Percentiles rank a stretch among this genome's conserved stretches.
These are phyloP conservation scores for Metschnikowia similis DNA, from an alignment of 805 yeast genomes.

Conservation along the genomic window DNA sequence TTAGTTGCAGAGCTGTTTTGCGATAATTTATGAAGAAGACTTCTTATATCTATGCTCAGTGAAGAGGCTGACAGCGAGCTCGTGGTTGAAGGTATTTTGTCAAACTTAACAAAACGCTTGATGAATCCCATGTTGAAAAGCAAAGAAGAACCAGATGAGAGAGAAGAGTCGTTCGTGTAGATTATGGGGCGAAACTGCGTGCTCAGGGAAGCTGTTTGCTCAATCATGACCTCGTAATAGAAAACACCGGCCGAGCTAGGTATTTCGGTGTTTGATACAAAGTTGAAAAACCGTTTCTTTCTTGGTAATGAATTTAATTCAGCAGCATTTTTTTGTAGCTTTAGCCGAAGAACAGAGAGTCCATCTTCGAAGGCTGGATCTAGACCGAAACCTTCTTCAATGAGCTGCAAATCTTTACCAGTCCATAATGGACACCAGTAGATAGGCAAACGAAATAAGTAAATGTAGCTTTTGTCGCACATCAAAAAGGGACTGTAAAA, in stretches of 20 bases:
- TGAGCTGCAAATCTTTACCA: slow-evolving; percentile 18
- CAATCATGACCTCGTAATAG: slow-evolving; percentile 38
- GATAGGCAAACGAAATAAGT: slow-evolving; percentile 32
- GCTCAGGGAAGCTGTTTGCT: slow-evolving; percentile 31
- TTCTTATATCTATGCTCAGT: slow-evolving; percentile 28
- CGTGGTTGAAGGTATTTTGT: slow-evolving; percentile 10
- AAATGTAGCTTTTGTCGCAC: slow-evolving; percentile 19
- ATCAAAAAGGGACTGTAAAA: slow-evolving; percentile 27
- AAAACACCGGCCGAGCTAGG: slow-evolving; percentile 32
- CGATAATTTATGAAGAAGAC: slow-evolving; percentile 25
- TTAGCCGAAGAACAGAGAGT: slow-evolving; percentile 25
- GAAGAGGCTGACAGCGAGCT: slow-evolving; percentile 5
- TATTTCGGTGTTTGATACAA: slow-evolving; percentile 35
- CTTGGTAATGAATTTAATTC: not conserved
- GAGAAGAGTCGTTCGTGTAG: slow-evolving; percentile 29
- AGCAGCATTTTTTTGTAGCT: slow-evolving; percentile 5
- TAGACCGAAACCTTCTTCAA: slow-evolving; percentile 25
- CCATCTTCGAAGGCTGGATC: slow-evolving; percentile 25
- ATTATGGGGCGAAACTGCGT: slow-evolving; percentile 31
- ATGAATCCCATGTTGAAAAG: slow-evolving; percentile 33
- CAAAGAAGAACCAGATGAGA: slow-evolving; percentile 30
- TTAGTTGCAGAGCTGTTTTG: slow-evolving; percentile 10
- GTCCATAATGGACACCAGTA: slow-evolving; percentile 39
- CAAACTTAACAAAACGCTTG: slow-evolving; percentile 24
- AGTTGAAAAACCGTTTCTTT: slow-evolving; percentile 29